phyloP scores from a whole-genome alignment of 768 basidiomycete species.

The Scleroderma bovista region DNA sequence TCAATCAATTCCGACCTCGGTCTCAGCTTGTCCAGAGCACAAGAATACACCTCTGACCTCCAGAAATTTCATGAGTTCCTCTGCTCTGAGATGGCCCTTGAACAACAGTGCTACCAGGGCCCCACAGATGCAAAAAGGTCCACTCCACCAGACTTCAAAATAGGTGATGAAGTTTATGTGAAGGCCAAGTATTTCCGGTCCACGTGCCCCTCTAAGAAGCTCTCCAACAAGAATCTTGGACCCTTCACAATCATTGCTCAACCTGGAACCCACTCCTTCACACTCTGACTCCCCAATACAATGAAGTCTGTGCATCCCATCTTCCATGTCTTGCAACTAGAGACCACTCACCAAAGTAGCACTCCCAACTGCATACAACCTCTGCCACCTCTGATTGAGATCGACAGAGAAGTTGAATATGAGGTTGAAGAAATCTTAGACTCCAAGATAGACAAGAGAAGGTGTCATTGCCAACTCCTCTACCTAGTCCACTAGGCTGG shows the following conservation, averaged over 20 bases:
- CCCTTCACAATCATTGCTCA: conserved; percentile 18
- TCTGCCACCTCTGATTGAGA: conserved; percentile 10
- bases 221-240: conserved; percentile 17
- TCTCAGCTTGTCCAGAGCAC: conserved; percentile 11
- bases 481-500: conserved; percentile 8
- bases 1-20: conserved; percentile 11
- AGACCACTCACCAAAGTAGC: not conserved
- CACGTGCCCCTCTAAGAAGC: conserved; percentile 8
- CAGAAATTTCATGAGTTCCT: conserved; percentile 14
- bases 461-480: conserved; percentile 2
- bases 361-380: not conserved
- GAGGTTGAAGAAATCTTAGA: conserved; percentile 3
- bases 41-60: conserved; percentile 18
- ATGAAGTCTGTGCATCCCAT: conserved; percentile 11
- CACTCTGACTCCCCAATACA: conserved; percentile 14
- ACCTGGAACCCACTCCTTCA: conserved; percentile 14
- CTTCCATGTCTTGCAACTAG: conserved; percentile 3
- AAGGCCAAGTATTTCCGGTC: conserved; percentile 6
- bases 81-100: conserved; percentile 9
- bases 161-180: conserved; percentile 7
- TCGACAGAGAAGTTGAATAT: too few relatives aligned
- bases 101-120: conserved; percentile 10
- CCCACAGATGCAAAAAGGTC: conserved; percentile 5
- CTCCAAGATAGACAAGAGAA: conserved; percentile 3
- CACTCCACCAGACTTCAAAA: not conserved